These are phyloP conservation scores for Kazachstania martiniae DNA, from an alignment of 805 yeast genomes.

Conservation along the genomic window DNA sequence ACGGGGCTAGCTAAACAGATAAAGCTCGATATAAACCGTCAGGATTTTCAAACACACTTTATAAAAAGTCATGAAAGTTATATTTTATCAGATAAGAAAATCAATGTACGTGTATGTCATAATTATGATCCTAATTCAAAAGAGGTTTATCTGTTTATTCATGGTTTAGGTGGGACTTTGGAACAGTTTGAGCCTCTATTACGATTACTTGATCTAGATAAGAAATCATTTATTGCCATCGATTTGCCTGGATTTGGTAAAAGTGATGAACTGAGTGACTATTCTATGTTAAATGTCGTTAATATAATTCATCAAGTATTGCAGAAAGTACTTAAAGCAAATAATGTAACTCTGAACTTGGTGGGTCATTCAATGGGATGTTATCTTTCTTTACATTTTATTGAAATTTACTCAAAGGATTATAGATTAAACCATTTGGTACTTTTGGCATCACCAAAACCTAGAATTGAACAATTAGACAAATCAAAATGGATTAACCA, in stretches of 20 bases:
- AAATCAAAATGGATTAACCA: conserved; percentile 9
- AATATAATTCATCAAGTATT: conserved; percentile 2
- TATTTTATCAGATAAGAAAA: conserved; percentile 1
- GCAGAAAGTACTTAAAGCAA: not conserved
- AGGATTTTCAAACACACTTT: conserved; percentile 18
- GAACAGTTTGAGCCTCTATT: conserved; percentile 73
- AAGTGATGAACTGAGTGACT: conserved; percentile 14
- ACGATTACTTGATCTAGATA: conserved; percentile 44
- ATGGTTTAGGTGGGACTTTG: conserved; percentile 86
- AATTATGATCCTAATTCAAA: conserved; percentile 7
- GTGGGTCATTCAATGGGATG: conserved; percentile 74
- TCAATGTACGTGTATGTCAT: conserved; percentile 17
- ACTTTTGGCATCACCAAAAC: conserved; percentile 41
- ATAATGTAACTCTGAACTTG: conserved; percentile 2
- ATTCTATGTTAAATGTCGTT: conserved; percentile 12
- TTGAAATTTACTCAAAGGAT: conserved; percentile 20
- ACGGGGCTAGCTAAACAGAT: conserved; percentile 6
- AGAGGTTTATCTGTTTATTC: conserved; percentile 44
- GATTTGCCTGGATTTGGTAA: conserved; percentile 90
- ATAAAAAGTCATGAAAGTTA: conserved; percentile 10
- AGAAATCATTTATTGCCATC: conserved; percentile 53
- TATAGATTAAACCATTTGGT: conserved; percentile 21
- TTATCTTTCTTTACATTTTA: conserved; percentile 39
- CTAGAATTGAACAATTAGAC: conserved; percentile 10
- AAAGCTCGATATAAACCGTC: conserved; percentile 6